These are phyloP conservation scores for Artomyces pyxidatus DNA, from an alignment of 768 basidiomycete genomes.

Conservation along the genomic window DNA sequence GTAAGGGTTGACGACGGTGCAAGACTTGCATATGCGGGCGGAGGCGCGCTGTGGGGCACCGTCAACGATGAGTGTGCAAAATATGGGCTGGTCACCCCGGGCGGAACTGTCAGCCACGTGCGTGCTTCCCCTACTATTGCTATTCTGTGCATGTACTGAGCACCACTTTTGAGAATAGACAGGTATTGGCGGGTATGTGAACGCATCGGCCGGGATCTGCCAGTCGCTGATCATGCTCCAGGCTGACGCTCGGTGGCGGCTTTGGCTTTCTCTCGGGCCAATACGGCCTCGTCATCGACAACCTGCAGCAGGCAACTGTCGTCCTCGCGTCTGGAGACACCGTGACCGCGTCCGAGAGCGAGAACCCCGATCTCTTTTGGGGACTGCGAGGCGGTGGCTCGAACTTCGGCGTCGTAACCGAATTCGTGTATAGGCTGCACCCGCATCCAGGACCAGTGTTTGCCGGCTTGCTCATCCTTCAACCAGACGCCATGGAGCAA, in stretches of 20 bases:
- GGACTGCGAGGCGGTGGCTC: slow-evolving; percentile 42
- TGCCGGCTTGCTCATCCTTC: slow-evolving; percentile 32
- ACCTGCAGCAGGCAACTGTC: slow-evolving; percentile 34
- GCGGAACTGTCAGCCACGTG: slow-evolving; percentile 41
- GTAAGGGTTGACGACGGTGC: slow-evolving; percentile 30
- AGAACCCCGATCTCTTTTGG: slow-evolving; percentile 38
- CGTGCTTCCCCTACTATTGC: slow-evolving; percentile 6
- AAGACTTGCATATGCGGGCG: slow-evolving; percentile 33
- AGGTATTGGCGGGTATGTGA: slow-evolving; percentile 39
- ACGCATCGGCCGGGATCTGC: neutral
- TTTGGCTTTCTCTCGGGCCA: slow-evolving; percentile 39
- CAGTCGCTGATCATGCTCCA: slow-evolving; percentile 9
- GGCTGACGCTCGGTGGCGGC: slow-evolving; percentile 44
- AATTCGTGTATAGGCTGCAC: slow-evolving; percentile 38
- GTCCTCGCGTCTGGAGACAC: slow-evolving; percentile 36
- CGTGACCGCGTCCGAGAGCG: slow-evolving; percentile 19
- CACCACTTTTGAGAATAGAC: slow-evolving; percentile 23
- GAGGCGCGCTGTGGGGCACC: slow-evolving; percentile 36
- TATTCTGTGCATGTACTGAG: neutral
- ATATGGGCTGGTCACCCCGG: slow-evolving; percentile 38
- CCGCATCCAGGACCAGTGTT: slow-evolving; percentile 41
- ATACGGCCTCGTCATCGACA: slow-evolving; percentile 37
- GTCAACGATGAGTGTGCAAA: slow-evolving; percentile 35
- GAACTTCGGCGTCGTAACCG: slow-evolving; percentile 48
- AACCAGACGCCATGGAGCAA: slow-evolving; percentile 17